A percentile compares a stretch with the other conserved stretches of the same genome.
Evolutionary conservation across 768 basidiomycete species (phyloP).

Genomic region (Serendipita sp.): DNA sequence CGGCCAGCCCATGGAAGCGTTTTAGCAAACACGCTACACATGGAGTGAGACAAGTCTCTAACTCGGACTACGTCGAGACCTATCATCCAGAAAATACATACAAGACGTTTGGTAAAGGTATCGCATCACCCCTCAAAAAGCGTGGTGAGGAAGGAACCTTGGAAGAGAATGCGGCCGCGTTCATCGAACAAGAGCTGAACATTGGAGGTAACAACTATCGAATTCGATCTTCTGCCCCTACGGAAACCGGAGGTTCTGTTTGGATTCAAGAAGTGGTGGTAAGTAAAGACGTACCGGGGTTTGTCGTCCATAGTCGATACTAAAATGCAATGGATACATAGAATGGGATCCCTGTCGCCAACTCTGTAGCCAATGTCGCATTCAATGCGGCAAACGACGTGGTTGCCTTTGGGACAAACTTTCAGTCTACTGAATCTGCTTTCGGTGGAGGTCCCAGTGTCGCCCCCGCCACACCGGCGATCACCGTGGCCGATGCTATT

Average conservation of each 20-base stretch:
- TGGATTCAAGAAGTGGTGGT: not conserved
- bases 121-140: slow-evolving; percentile 1
- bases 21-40: not conserved
- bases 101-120: slow-evolving; percentile 6
- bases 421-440: slow-evolving; percentile 30
- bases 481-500: slow-evolving; percentile 23
- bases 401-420: slow-evolving; percentile 29
- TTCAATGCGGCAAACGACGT: slow-evolving; percentile 27
- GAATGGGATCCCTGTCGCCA: slow-evolving; percentile 22
- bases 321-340: slow-evolving; percentile 21
- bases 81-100: slow-evolving; percentile 8
- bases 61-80: not conserved
- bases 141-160: not conserved
- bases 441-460: slow-evolving; percentile 22
- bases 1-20: not conserved
- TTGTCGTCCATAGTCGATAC: not conserved
- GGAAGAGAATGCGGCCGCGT: not conserved
- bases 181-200: slow-evolving; percentile 1
- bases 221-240: not conserved
- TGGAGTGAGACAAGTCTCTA: slow-evolving; percentile 1
- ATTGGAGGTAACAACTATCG: not conserved
- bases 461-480: slow-evolving; percentile 22
- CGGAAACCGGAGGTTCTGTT: not conserved
- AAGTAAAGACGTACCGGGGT: not conserved
- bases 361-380: slow-evolving; percentile 30